Base-by-base conservation (phyloP, 169 alveolate genomes). In the Plasmodium vinckei region DNA sequence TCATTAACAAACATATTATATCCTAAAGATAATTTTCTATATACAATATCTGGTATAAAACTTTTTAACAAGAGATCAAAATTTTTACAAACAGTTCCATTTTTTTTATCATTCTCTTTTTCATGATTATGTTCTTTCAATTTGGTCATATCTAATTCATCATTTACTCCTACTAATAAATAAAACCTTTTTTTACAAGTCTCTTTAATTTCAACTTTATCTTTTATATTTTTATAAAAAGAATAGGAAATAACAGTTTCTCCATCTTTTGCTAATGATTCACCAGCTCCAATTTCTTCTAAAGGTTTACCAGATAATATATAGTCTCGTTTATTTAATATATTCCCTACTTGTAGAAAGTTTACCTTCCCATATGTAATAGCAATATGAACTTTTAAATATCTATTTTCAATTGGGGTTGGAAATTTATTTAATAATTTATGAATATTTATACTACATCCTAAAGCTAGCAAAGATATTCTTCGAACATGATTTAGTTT, bases 391-490 rank as follows among this genome's bases (percentile, higher is more conserved):
- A 95, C 87, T 27, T 95, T 70, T 53, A 95, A 68, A 19, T 68
- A 87, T 60, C 92, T 88, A 51, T 92, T 92, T 21, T 92, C 92
- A 9, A 91, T 79, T n/a, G 92, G 93, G 0, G 96, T 95, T 13
- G 97, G 97, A 39, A 88, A 95, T 60, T 95, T 94, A 47, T 94
- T 93, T 17, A 95, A 71, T 1, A 94, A 72, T 63, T 93, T 89
- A 61, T 95, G 97, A 21, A 95, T 93, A 68, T 95, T 97, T 57
- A 73, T 88, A 21, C 97, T 94, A 27, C 97, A 95, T 33, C 93
- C 94, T 46, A 94, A 68, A 1, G 96, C 96, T 12, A 79, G 57
- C 1, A 73, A 57, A 19, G 94, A 92, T 61, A 75, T 77, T 46
- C 69, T 87, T 75, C 73, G 68, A 12, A 49, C 87, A 13, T 86